Base-by-base conservation (phyloP, 495 filamentous ascomycete genomes). In the Elasticomyces elasticus region DNA sequence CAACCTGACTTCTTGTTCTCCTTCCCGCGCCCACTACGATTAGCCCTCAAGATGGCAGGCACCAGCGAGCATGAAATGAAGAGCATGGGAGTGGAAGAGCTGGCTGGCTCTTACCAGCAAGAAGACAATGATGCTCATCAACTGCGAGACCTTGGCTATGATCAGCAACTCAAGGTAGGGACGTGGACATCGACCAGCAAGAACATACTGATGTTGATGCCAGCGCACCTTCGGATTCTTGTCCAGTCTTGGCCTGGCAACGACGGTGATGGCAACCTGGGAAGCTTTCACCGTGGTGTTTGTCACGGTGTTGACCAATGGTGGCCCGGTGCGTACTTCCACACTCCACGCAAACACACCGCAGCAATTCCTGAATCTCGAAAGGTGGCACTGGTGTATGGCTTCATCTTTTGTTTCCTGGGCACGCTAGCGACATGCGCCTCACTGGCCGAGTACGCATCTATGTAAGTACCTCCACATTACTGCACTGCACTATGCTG, bases 371-470 rank as follows among this genome's bases (percentile, higher is more conserved):
- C n/a, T n/a, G n/a, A n/a, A n/a, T n/a, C n/a, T n/a, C n/a, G n/a
- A n/a, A n/a, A 33, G 30, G 30, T 33, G 5, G 40, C 44, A 3
- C 19, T 58, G 20, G n/a, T 60, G 9, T 60, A 58, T 22, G 58
- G 58, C 28, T 48, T 47, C 38, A 52, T 60, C 31, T 56, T 60
- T 22, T 20, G 13, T n/a, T 45, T 48, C 25, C 2, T 58, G 11
- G 58, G 58, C 10, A 40, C 54, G 5, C 20, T 54, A 13, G 44
- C 31, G 7, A 53, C 42, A 19, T 51, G 48, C 26, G 37, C 38
- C 3, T 52, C 54, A 11, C 37, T 60, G n/a, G 56, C 56, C 2
- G 56, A 60, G 40, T 44, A 42, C 13, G 52, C 45, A 5, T 60
- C 56, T n/a, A 56, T 51, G 53, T 56, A 24, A 27, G 49, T 35